Evolutionary conservation across 345 rosid genomes (phyloP).

Genomic region (Aurinia saxatilis): DNA sequence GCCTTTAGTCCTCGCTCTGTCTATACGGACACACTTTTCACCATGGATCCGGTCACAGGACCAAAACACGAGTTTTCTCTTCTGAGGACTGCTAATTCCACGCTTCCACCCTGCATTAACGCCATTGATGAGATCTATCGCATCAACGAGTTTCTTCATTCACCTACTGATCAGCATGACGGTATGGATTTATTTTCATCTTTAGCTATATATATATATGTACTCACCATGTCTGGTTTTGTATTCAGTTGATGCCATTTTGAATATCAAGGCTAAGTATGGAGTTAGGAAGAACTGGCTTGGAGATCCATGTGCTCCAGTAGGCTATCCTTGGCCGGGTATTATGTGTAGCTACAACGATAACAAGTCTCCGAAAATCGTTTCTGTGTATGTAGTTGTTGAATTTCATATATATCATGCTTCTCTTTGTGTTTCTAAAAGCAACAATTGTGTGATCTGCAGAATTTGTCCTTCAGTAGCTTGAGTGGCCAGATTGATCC

Average conservation of each 20-base stretch:
- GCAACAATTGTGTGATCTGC: not conserved
- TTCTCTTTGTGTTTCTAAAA: not conserved
- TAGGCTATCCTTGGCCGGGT: slow-evolving; percentile 30
- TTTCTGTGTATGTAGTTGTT: slow-evolving; percentile 21
- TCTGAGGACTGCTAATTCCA: too few relatives aligned
- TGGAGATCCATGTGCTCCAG: slow-evolving; percentile 49
- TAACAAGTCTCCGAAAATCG: slow-evolving; percentile 18
- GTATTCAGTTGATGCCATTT: slow-evolving; percentile 35
- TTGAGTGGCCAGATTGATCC: slow-evolving; percentile 21
- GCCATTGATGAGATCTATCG: too few relatives aligned
- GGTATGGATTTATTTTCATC: too few relatives aligned
- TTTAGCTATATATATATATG: too few relatives aligned
- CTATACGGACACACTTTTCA: too few relatives aligned
- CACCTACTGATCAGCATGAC: too few relatives aligned
- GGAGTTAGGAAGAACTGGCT: slow-evolving; percentile 39
- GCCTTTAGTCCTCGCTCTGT: too few relatives aligned
- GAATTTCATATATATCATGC: not conserved
- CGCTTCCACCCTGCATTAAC: too few relatives aligned
- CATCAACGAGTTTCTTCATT: too few relatives aligned
- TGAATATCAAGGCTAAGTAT: slow-evolving; percentile 25
- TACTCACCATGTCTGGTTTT: too few relatives aligned
- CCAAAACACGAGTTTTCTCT: too few relatives aligned
- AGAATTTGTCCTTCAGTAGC: slow-evolving; percentile 31
- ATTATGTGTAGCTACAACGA: slow-evolving; percentile 27
- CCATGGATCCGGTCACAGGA: too few relatives aligned